phyloP scores from a whole-genome alignment of 805 yeast genomes.

The Candida morakotiae region DNA sequence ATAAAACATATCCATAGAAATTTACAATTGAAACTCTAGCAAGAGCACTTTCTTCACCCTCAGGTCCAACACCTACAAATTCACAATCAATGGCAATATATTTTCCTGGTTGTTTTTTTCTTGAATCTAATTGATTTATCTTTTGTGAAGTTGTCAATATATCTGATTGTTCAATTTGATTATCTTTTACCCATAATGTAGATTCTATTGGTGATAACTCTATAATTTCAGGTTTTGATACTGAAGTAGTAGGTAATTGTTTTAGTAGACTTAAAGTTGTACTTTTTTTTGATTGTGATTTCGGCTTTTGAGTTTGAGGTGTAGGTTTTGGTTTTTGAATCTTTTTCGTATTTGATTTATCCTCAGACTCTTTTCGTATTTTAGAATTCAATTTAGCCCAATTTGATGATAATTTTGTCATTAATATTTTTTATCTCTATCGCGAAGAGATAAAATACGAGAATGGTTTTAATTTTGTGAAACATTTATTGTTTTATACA shows the following conservation, averaged over 20 bases:
- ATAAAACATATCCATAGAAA: constrained; percentile 65
- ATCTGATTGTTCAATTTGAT: constrained; percentile 15
- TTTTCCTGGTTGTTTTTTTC: constrained; percentile 55
- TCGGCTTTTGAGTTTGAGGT: not conserved
- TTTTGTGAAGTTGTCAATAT: constrained; percentile 2
- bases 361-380: constrained; percentile 6
- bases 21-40: constrained; percentile 89
- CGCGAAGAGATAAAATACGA: constrained; percentile 7
- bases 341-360: constrained; percentile 11
- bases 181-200: constrained; percentile 23
- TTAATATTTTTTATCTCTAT: not conserved
- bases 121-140: constrained; percentile 5
- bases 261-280: not conserved
- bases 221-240: not conserved
- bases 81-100: constrained; percentile 88
- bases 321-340: constrained; percentile 3
- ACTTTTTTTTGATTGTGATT: not conserved
- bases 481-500: not conserved
- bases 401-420: constrained; percentile 18
- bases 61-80: constrained; percentile 85
- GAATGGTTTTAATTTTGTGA: not conserved
- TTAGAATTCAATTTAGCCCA: constrained; percentile 19
- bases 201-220: constrained; percentile 14
- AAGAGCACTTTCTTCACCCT: constrained; percentile 64
- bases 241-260: constrained; percentile 7